phyloP scores from a whole-genome alignment of 2,329 filamentous ascomycete species.

The Colletotrichum spinosum region DNA sequence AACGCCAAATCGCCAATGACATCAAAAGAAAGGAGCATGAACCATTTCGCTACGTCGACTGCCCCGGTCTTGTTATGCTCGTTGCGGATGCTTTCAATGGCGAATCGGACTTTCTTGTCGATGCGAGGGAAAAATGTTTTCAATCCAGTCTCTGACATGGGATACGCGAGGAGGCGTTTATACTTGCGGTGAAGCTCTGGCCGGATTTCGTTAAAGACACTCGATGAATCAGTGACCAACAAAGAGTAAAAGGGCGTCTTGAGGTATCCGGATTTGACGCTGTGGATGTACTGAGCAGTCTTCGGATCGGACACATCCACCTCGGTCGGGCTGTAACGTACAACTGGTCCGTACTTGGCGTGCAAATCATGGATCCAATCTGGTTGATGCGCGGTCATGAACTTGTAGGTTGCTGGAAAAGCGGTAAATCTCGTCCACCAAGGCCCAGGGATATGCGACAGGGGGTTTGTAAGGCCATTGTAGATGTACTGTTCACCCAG shows the following conservation, averaged over 20 bases:
- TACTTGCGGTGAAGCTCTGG: constrained; percentile 44
- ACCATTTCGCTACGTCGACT: constrained; percentile 65
- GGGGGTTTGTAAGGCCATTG: constrained; percentile 20
- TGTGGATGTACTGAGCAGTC: constrained; percentile 46
- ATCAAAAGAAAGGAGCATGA: constrained; percentile 59
- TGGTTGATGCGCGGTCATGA: constrained; percentile 10
- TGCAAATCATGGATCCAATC: constrained; percentile 27
- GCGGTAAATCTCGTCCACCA: constrained; percentile 30
- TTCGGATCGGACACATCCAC: constrained; percentile 39
- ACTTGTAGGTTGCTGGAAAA: constrained; percentile 4
- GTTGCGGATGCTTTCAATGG: constrained; percentile 56
- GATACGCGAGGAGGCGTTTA: constrained; percentile 55
- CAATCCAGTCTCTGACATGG: constrained; percentile 53
- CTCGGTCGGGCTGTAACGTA: constrained; percentile 23
- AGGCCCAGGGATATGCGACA: constrained; percentile 18
- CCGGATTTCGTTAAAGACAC: constrained; percentile 23
- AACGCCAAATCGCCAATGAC: constrained; percentile 46
- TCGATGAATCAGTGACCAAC: constrained; percentile 33
- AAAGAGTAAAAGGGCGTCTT: constrained; percentile 27
- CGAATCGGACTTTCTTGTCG: constrained; percentile 50
- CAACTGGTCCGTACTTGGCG: constrained; percentile 31
- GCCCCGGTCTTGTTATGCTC: constrained; percentile 52
- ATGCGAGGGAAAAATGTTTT: constrained; percentile 52
- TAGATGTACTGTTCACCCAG: constrained; percentile 13
- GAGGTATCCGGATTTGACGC: constrained; percentile 15